Percentiles rank a stretch among this genome's conserved stretches.
Conservation (phyloP, 805 yeast species). For the Starmerella floris region DNA sequence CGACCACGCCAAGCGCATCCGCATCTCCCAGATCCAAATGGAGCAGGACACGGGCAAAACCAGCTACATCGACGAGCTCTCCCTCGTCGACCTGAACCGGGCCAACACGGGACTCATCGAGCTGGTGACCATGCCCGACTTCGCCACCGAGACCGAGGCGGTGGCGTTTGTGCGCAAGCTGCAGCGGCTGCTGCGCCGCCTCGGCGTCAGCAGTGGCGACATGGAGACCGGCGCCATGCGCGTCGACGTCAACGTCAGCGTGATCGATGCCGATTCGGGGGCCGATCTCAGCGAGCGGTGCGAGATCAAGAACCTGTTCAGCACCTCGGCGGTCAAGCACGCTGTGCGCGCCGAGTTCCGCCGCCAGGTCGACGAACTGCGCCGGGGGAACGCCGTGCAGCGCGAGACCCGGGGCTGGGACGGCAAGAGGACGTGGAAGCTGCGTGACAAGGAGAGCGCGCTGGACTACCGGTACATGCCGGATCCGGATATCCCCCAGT, state of each 20-base stretch:
- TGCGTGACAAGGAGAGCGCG: constrained; percentile 66
- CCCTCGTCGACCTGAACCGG: constrained; percentile 67
- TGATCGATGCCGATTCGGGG: constrained; percentile 25
- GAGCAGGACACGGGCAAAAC: constrained; percentile 94
- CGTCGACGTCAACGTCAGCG: constrained; percentile 86
- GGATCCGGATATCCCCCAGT: constrained; percentile 70
- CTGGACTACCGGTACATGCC: constrained; percentile 90
- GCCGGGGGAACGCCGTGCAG: constrained; percentile 29
- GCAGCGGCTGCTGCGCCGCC: constrained; percentile 52
- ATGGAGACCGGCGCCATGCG: constrained; percentile 90
- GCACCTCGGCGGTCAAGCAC: constrained; percentile 61
- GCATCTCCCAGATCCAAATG: constrained; percentile 69
- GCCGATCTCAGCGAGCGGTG: constrained; percentile 44
- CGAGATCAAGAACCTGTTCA: constrained; percentile 80
- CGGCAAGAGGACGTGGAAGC: constrained; percentile 51
- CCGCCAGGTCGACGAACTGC: constrained; percentile 47
- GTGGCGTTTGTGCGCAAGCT: constrained; percentile 68
- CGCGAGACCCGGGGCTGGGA: constrained; percentile 88
- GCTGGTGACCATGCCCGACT: constrained; percentile 82
- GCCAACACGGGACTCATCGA: constrained; percentile 80
- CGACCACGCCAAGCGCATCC: constrained; percentile 17
- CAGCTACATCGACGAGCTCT: constrained; percentile 34
- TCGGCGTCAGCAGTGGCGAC: constrained; percentile 75
- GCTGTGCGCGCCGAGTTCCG: constrained; percentile 61
- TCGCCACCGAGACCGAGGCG: constrained; percentile 52